These are phyloP conservation scores for Sporothrix euskadiensis DNA, from an alignment of 2,329 filamentous ascomycete genomes.

Conservation along the genomic window DNA sequence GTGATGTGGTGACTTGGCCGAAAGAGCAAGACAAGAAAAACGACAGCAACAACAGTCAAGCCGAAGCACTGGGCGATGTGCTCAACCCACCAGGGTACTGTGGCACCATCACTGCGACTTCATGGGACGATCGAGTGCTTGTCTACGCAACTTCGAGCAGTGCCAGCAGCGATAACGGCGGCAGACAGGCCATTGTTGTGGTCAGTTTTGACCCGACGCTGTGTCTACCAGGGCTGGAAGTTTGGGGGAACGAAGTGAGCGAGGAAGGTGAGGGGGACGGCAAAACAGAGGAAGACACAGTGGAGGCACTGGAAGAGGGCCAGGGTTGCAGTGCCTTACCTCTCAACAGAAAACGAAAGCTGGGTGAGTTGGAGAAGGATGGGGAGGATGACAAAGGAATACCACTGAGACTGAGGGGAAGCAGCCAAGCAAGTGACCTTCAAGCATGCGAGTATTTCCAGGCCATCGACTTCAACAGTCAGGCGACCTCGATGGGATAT, in stretches of 20 bases:
- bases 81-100: constrained; percentile 44
- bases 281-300: neutral
- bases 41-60: neutral
- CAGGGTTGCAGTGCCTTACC: neutral
- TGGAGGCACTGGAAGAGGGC: neutral
- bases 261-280: neutral
- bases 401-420: neutral
- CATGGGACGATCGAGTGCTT: constrained; percentile 51
- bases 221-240: constrained; percentile 18
- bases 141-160: constrained; percentile 45
- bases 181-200: constrained; percentile 42
- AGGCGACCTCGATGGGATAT: neutral
- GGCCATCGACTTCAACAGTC: neutral
- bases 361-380: neutral
- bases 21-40: constrained; percentile 16
- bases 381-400: neutral
- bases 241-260: constrained; percentile 11
- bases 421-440: neutral
- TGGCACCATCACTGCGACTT: constrained; percentile 43
- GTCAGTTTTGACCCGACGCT: constrained; percentile 46
- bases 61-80: constrained; percentile 39
- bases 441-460: neutral
- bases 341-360: neutral
- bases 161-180: constrained; percentile 31
- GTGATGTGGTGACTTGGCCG: constrained; percentile 42